phyloP scores from a whole-genome alignment of 305 asterid species.

The Solanum hybrid region DNA sequence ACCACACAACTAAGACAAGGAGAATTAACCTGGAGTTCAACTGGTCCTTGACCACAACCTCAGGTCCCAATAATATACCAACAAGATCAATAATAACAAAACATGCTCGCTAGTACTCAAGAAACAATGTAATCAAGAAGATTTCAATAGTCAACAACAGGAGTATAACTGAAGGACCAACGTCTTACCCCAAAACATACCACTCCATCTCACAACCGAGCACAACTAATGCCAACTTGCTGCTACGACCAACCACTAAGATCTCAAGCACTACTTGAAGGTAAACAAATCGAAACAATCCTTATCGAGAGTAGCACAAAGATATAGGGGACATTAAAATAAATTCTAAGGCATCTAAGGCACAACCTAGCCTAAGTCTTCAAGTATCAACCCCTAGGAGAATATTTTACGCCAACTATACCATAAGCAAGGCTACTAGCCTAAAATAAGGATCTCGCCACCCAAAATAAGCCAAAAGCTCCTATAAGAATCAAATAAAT shows the following conservation, averaged over 20 bases:
- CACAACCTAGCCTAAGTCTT: background rate
- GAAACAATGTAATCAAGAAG: background rate
- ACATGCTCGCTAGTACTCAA: background rate
- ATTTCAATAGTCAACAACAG: no score
- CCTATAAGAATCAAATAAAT: background rate
- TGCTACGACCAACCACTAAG: background rate
- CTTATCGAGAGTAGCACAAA: background rate
- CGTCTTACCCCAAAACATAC: background rate
- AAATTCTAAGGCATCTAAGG: background rate
- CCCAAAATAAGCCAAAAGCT: background rate
- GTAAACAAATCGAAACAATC: background rate
- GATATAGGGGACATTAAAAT: background rate
- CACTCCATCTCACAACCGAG: background rate
- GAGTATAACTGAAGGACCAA: background rate
- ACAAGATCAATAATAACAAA: background rate
- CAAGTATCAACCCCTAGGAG: background rate
- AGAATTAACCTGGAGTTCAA: background rate
- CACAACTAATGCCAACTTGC: background rate
- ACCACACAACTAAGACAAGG: background rate
- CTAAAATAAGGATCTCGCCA: background rate
- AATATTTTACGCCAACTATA: background rate
- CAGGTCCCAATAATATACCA: background rate
- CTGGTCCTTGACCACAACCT: background rate
- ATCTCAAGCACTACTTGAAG: background rate
- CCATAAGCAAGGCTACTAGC: background rate